A percentile compares a stretch with the other conserved stretches of the same genome.
Conservation (phyloP, 1,284 basidiomycete genomes). For the Trichosporon ovoides region DNA sequence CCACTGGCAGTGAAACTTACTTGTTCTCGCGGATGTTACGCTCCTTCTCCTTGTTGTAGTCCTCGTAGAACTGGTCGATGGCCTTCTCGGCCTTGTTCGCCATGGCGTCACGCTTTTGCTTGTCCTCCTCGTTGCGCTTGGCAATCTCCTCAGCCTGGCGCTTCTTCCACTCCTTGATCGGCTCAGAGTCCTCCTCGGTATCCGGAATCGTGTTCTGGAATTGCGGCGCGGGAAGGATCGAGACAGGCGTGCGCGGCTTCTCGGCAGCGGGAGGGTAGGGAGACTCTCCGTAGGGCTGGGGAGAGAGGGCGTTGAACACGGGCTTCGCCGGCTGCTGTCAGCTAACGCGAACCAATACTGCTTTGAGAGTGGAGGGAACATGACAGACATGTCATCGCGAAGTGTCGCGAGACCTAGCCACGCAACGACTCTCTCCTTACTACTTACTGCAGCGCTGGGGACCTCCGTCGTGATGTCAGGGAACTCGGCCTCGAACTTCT, state of each 20-base stretch:
- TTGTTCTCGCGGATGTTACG: conserved; percentile 93
- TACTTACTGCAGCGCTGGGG: conserved; percentile 8
- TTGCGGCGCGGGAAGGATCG: conserved; percentile 56
- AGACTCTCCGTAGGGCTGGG: conserved; percentile 45
- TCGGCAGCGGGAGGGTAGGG: conserved; percentile 47
- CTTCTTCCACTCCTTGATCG: conserved; percentile 84
- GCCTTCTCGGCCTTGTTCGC: conserved; percentile 82
- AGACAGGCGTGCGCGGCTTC: conserved; percentile 58
- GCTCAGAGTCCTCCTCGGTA: conserved; percentile 76
- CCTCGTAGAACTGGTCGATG: conserved; percentile 94
- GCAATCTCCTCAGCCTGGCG: conserved; percentile 81
- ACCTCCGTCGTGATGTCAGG: conserved; percentile 66
- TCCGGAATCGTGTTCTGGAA: conserved; percentile 43
- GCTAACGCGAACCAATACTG: too few relatives aligned
- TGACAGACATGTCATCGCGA: not conserved
- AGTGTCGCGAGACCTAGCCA: not conserved
- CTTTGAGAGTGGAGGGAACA: too few relatives aligned
- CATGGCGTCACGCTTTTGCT: conserved; percentile 75
- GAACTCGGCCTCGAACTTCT: conserved; percentile 85
- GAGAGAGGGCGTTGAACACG: conserved; percentile 42
- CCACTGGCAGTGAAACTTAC: too few relatives aligned
- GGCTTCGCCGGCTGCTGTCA: conserved; percentile 28
- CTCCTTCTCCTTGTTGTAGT: conserved; percentile 88
- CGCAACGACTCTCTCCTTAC: too few relatives aligned
- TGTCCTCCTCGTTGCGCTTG: conserved; percentile 70